These are phyloP conservation scores for Cryptococcus jaspeensis DNA, from an alignment of 1,284 basidiomycete genomes.

Conservation along the genomic window DNA sequence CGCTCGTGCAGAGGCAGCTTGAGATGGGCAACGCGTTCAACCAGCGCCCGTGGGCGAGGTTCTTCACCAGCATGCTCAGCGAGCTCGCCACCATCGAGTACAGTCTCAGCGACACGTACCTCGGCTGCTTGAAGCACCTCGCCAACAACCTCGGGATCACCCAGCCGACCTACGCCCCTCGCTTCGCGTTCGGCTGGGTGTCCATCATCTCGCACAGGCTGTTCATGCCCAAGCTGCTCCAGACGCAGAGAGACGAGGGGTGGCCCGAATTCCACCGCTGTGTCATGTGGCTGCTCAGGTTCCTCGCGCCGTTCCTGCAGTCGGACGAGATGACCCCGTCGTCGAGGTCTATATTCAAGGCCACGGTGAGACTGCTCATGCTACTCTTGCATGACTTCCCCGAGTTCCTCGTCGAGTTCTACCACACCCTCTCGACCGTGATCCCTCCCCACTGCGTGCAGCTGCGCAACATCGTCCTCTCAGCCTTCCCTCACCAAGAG, in stretches of 20 bases:
- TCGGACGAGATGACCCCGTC: conserved; percentile 72
- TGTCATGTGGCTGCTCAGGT: conserved; percentile 87
- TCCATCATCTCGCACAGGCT: conserved; percentile 91
- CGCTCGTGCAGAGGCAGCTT: conserved; percentile 92
- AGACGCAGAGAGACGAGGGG: conserved; percentile 57
- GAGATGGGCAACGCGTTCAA: conserved; percentile 88
- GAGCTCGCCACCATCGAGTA: conserved; percentile 83
- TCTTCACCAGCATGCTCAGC: conserved; percentile 94
- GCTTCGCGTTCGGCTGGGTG: conserved; percentile 98
- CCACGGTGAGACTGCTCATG: conserved; percentile 85
- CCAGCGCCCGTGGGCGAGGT: conserved; percentile 97
- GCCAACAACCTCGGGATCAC: conserved; percentile 94
- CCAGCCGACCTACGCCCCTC: conserved; percentile 95
- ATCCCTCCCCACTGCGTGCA: conserved; percentile 93
- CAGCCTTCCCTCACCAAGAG: conserved; percentile 88
- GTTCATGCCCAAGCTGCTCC: conserved; percentile 94
- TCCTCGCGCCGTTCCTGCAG: conserved; percentile 87
- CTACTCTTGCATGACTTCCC: conserved; percentile 98
- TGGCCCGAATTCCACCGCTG: conserved; percentile 96
- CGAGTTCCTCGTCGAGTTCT: conserved; percentile 95
- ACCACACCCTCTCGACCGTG: conserved; percentile 90
- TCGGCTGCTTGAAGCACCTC: conserved; percentile 83
- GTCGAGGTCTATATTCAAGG: conserved; percentile 86
- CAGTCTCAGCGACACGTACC: conserved; percentile 80
- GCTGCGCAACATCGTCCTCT: conserved; percentile 92